phyloP scores from a whole-genome alignment of 257 asterid species.

The Solanum medicagineum region DNA sequence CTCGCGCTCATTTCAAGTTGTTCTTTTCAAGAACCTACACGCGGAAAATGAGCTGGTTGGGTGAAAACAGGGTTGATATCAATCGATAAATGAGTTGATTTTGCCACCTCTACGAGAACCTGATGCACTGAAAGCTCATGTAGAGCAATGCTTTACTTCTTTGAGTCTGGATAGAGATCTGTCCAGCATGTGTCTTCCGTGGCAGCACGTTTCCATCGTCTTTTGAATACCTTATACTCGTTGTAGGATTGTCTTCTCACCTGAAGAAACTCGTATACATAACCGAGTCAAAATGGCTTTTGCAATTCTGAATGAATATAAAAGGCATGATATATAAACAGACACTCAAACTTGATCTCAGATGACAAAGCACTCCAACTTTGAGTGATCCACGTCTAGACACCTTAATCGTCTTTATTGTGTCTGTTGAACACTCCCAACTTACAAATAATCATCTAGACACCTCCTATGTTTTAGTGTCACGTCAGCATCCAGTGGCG shows the following conservation, averaged over 20 bases:
- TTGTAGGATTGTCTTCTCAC: constrained; percentile 72
- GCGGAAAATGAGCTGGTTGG: not conserved
- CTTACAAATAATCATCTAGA: too few species aligned
- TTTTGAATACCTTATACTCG: constrained; percentile 52
- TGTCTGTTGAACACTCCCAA: too few species aligned
- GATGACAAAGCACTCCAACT: too few species aligned
- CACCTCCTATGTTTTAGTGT: too few species aligned
- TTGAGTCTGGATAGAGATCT: constrained; percentile 37
- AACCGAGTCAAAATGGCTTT: not conserved
- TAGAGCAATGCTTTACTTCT: not conserved
- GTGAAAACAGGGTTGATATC: not conserved
- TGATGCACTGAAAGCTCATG: not conserved
- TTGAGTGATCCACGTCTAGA: too few species aligned
- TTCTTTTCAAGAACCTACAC: not conserved
- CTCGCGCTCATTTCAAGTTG: not conserved
- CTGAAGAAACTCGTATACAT: constrained; percentile 9
- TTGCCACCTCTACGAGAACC: not conserved
- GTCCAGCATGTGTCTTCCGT: constrained; percentile 43
- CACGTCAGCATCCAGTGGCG: too few species aligned
- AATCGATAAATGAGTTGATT: not conserved
- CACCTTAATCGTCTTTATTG: too few species aligned
- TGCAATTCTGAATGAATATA: not conserved
- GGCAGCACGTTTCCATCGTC: constrained; percentile 58
- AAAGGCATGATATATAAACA: too few species aligned
- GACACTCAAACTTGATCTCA: too few species aligned